These are phyloP conservation scores for Acer yangbiense DNA, from an alignment of 345 rosid genomes.

Conservation along the genomic window DNA sequence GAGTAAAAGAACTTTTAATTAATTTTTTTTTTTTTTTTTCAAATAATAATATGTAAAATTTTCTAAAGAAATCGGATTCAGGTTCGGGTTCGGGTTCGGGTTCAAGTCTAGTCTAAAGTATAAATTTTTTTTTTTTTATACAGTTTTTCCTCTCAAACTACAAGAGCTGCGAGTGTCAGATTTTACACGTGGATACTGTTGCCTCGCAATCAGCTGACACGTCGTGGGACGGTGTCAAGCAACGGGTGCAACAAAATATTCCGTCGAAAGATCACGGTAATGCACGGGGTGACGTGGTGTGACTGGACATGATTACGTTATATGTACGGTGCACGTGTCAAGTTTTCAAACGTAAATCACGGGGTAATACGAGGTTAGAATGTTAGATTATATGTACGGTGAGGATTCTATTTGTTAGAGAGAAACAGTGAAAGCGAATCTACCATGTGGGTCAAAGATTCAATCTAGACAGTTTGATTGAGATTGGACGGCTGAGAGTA, in stretches of 20 bases:
- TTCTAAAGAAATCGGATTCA: too few relatives aligned
- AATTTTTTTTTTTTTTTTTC: too few relatives aligned
- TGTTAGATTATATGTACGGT: conserved; percentile 25
- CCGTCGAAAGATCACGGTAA: background rate
- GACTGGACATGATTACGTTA: background rate
- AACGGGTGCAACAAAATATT: background rate
- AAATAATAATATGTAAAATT: too few relatives aligned
- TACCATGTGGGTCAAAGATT: conserved; percentile 45
- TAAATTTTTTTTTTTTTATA: too few relatives aligned
- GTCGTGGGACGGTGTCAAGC: background rate
- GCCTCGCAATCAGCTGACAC: conserved; percentile 16
- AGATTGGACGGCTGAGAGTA: conserved; percentile 41
- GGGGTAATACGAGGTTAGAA: background rate
- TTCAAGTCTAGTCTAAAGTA: too few relatives aligned
- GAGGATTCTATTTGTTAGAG: conserved; percentile 21
- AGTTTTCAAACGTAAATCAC: conserved; percentile 8
- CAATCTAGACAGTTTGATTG: conserved; percentile 38
- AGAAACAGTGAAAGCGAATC: conserved; percentile 32
- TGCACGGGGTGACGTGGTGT: background rate
- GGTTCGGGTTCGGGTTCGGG: too few relatives aligned
- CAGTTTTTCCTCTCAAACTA: background rate
- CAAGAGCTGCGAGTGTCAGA: background rate
- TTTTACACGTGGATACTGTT: conserved; percentile 23
- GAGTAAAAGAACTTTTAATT: too few relatives aligned
- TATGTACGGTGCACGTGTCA: conserved; percentile 29